phyloP scores from a whole-genome alignment of 441 rosid genomes.

The Brassica hybrid region DNA sequence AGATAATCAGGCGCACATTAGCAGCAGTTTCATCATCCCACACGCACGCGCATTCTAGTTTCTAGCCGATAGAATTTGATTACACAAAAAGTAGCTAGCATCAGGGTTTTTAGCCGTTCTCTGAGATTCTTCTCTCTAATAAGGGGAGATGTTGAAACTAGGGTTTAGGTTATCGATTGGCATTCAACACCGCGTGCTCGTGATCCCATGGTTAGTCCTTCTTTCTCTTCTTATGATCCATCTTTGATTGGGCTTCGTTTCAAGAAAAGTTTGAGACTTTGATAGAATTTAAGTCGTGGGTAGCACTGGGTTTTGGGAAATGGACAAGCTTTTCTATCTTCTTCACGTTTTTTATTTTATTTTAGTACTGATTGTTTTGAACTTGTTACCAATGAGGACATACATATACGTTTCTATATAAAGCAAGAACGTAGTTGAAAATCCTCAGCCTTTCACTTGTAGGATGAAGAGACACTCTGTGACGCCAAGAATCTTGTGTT shows the following conservation, averaged over 20 bases:
- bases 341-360: too few relatives aligned
- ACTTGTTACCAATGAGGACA: too few relatives aligned
- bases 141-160: conserved; percentile 35
- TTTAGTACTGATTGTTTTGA: too few relatives aligned
- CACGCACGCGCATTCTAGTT: conserved; percentile 1
- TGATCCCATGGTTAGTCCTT: conserved; percentile 43
- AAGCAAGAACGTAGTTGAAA: too few relatives aligned
- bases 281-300: background rate
- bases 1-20: background rate
- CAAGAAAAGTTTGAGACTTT: too few relatives aligned
- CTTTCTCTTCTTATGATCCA: background rate
- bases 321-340: background rate
- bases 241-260: too few relatives aligned
- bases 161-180: conserved; percentile 45
- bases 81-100: background rate
- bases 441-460: too few relatives aligned
- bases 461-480: conserved; percentile 9
- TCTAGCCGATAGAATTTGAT: background rate
- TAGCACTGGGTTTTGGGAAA: background rate
- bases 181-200: conserved; percentile 42
- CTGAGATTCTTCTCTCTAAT: conserved; percentile 2
- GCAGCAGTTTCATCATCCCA: background rate
- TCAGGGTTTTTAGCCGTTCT: conserved; percentile 33
- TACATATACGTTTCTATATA: too few relatives aligned
- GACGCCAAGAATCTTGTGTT: conserved; percentile 40